These are phyloP conservation scores for Sclerotinia spermophila DNA, from an alignment of 2,329 filamentous ascomycete species.

Conservation along the genomic window DNA sequence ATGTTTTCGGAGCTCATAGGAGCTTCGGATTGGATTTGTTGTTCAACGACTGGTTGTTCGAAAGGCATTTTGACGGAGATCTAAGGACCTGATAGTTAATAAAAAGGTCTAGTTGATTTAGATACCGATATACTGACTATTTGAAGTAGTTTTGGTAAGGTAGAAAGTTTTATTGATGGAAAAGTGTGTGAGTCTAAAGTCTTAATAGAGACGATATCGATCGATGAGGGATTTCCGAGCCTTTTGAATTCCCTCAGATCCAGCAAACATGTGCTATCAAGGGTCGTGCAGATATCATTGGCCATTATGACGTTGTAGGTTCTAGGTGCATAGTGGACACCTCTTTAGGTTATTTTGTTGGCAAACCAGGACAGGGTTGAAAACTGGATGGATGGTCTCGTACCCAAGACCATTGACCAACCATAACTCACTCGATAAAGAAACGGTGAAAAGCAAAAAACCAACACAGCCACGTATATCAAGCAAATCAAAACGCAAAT, in stretches of 20 bases:
- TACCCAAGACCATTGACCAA: not conserved
- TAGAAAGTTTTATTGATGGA: not conserved
- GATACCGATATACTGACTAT: not conserved
- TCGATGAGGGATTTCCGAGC: not conserved
- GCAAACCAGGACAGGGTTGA: constrained; percentile 1
- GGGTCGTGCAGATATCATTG: not conserved
- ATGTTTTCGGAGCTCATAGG: constrained; percentile 29
- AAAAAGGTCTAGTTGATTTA: not conserved
- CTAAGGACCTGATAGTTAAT: not conserved
- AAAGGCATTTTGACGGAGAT: constrained; percentile 30
- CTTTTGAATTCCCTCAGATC: constrained; percentile 7
- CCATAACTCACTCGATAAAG: not conserved
- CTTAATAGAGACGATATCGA: not conserved
- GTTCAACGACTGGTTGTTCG: constrained; percentile 29
- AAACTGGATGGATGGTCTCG: not conserved
- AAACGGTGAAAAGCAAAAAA: constrained; percentile 4
- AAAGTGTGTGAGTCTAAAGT: not conserved
- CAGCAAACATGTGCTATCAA: not conserved
- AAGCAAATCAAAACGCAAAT: not conserved
- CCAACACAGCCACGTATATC: constrained; percentile 7
- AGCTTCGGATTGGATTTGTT: constrained; percentile 33
- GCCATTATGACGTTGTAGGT: not conserved
- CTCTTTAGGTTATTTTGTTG: constrained; percentile 8
- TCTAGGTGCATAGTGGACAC: constrained; percentile 6
- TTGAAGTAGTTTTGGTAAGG: not conserved